phyloP scores from a whole-genome alignment of 2,329 filamentous ascomycete genomes.

The Teratosphaeria pseudoeucalypti region DNA sequence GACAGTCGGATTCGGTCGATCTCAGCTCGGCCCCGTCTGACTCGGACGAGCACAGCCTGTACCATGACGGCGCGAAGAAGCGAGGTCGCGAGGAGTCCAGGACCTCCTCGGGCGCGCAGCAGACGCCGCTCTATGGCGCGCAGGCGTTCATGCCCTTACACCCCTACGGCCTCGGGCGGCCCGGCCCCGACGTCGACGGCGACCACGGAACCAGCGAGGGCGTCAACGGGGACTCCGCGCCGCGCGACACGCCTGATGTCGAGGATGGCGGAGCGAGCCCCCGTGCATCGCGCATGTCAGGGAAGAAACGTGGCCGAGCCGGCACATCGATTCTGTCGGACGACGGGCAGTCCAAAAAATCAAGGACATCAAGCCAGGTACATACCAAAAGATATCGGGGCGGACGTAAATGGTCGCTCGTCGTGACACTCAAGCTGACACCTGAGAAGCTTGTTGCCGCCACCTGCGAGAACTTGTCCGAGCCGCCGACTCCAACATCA shows the following conservation, averaged over 20 bases:
- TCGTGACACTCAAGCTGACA: neutral
- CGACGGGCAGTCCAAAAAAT: neutral
- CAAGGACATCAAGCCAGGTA: neutral
- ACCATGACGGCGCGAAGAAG: neutral
- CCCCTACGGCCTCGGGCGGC: neutral
- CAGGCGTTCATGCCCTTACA: neutral
- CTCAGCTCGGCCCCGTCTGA: neutral
- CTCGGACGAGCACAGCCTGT: neutral
- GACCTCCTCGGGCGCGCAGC: neutral
- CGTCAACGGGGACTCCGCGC: neutral
- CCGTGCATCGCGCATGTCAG: neutral
- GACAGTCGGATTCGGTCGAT: neutral
- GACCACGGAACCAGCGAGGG: neutral
- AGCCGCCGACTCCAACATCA: neutral
- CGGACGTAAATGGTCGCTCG: neutral
- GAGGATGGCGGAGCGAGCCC: neutral
- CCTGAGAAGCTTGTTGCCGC: neutral
- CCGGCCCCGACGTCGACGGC: neutral
- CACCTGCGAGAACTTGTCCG: neutral
- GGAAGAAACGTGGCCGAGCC: neutral
- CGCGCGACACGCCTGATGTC: neutral
- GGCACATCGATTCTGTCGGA: neutral
- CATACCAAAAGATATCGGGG: neutral
- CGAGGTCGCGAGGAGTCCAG: neutral
- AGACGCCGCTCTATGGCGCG: neutral